Evolutionary conservation across 331 rosid species (phyloP).

Genomic region (Rhamnella rubrinervis): DNA sequence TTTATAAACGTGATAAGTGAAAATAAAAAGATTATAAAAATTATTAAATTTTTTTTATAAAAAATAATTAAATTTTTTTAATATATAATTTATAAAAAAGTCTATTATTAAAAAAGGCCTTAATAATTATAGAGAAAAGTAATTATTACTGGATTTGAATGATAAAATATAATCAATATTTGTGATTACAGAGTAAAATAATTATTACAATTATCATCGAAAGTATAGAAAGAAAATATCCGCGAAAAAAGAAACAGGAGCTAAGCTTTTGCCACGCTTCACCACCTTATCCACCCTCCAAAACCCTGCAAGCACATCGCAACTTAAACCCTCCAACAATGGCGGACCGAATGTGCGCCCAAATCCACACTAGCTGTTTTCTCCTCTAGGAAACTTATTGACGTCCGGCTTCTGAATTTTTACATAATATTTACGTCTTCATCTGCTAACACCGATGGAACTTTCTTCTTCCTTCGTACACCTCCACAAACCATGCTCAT

Average conservation of each 20-base stretch:
- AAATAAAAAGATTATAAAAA: too few species aligned
- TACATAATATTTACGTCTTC: background rate
- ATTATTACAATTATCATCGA: too few species aligned
- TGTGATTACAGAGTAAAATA: too few species aligned
- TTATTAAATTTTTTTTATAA: too few species aligned
- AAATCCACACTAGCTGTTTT: background rate
- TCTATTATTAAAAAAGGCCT: too few species aligned
- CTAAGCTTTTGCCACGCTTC: slow-evolving; percentile 12
- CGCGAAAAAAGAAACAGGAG: background rate
- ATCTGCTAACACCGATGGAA: slow-evolving; percentile 45
- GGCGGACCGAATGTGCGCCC: slow-evolving; percentile 20
- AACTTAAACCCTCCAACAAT: slow-evolving; percentile 40
- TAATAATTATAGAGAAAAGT: too few species aligned
- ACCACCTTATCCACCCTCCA: slow-evolving; percentile 52
- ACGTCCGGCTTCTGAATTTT: too few species aligned
- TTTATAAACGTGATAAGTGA: too few species aligned
- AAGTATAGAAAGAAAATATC: background rate
- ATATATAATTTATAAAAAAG: too few species aligned
- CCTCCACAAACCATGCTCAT: slow-evolving; percentile 41
- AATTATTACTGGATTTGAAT: too few species aligned
- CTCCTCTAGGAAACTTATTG: background rate
- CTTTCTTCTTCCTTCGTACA: slow-evolving; percentile 64
- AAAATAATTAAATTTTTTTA: too few species aligned
- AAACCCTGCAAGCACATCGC: slow-evolving; percentile 21
- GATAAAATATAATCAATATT: too few species aligned